Conservation (phyloP, 768 basidiomycete genomes). For the Aureoboletus auriporus region DNA sequence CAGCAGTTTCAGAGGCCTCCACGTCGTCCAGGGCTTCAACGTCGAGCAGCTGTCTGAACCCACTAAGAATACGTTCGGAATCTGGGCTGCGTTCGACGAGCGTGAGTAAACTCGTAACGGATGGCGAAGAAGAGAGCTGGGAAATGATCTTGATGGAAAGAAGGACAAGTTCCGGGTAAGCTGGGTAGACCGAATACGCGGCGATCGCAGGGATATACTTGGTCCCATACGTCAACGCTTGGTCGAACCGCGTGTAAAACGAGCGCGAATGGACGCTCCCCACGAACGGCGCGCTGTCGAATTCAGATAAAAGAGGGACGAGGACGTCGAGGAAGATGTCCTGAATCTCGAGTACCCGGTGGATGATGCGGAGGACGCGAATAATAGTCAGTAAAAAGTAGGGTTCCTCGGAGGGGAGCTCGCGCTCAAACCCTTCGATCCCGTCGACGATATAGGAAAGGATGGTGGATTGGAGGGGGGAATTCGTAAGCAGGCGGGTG, state of each 20-base stretch:
- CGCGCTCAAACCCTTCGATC: conserved; percentile 69
- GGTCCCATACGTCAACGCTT: conserved; percentile 64
- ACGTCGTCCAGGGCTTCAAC: conserved; percentile 61
- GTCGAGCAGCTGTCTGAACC: conserved; percentile 66
- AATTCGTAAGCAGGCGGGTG: conserved; percentile 69
- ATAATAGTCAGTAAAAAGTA: conserved; percentile 73
- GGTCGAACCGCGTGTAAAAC: conserved; percentile 70
- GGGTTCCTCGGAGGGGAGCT: conserved; percentile 62
- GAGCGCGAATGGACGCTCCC: conserved; percentile 60
- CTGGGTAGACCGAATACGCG: conserved; percentile 66
- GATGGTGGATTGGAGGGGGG: conserved; percentile 67
- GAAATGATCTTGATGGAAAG: conserved; percentile 77
- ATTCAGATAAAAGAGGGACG: conserved; percentile 69
- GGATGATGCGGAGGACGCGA: conserved; percentile 77
- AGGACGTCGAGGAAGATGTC: conserved; percentile 87
- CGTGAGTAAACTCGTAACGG: conserved; percentile 70
- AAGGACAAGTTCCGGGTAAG: conserved; percentile 68
- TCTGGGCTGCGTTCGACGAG: conserved; percentile 78
- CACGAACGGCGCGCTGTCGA: conserved; percentile 50
- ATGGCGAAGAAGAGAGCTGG: conserved; percentile 58
- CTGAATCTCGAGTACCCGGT: conserved; percentile 80
- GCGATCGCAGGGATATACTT: conserved; percentile 80
- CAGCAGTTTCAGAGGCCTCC: conserved; percentile 51
- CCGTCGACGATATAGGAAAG: conserved; percentile 82
- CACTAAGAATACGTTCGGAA: conserved; percentile 79